phyloP scores from a whole-genome alignment of 352 stramenopile species.

The Globisporangium cylindrosporum region DNA sequence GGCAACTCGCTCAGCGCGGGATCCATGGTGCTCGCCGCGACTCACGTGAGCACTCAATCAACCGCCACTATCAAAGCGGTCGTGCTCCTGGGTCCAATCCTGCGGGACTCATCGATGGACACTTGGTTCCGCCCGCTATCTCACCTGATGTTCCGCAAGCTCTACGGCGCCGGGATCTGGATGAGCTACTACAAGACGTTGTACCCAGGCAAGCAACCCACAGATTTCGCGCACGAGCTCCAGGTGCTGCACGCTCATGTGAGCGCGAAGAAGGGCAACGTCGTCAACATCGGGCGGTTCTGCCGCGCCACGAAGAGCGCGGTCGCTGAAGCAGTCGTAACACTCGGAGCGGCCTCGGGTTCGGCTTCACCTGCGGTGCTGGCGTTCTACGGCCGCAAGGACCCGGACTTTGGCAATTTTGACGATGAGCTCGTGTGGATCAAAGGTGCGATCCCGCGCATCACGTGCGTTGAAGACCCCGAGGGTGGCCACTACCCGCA shows the following conservation, averaged over 20 bases:
- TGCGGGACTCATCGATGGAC: conserved; percentile 29
- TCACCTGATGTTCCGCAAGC: conserved; percentile 28
- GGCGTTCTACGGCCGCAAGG: conserved; percentile 34
- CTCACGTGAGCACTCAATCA: conserved; percentile 1
- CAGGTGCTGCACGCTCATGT: conserved; percentile 24
- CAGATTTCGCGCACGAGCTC: conserved; percentile 30
- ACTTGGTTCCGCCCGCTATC: conserved; percentile 30
- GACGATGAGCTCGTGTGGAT: conserved; percentile 33
- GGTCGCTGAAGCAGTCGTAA: conserved; percentile 20
- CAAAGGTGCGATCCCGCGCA: conserved; percentile 21
- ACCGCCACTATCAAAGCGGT: conserved; percentile 15
- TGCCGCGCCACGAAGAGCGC: conserved; percentile 23
- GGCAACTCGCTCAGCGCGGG: conserved; percentile 39
- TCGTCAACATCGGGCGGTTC: conserved; percentile 27
- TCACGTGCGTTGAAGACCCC: conserved; percentile 17
- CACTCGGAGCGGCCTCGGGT: conserved; percentile 9
- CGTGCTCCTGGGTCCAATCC: conserved; percentile 32
- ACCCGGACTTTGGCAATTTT: conserved; percentile 35
- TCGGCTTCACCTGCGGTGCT: conserved; percentile 21
- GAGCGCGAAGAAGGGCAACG: conserved; percentile 17
- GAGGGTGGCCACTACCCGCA: conserved; percentile 39
- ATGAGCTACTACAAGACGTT: conserved; percentile 41
- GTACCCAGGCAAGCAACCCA: conserved; percentile 19
- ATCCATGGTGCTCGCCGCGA: conserved; percentile 30
- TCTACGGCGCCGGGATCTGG: conserved; percentile 31